phyloP scores from a whole-genome alignment of 805 yeast species.

The Lipomyces oligophaga region DNA sequence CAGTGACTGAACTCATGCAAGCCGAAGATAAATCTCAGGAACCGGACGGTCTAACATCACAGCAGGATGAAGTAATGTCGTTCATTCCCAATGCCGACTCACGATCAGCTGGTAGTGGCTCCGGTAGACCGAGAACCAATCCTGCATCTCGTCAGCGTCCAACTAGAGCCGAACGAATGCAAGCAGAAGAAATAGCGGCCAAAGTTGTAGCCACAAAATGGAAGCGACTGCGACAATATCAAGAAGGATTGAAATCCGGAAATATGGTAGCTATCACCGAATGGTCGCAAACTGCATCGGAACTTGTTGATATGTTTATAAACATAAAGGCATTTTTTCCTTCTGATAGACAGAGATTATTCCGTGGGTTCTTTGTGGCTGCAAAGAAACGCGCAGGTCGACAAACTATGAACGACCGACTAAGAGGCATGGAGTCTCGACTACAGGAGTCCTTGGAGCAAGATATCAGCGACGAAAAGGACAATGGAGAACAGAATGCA shows the following conservation, averaged over 20 bases:
- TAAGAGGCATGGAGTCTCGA: conserved; percentile 56
- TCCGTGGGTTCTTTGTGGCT: conserved; percentile 59
- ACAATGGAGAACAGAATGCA: conserved; percentile 40
- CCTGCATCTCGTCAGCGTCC: conserved; percentile 1
- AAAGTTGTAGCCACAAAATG: conserved; percentile 17
- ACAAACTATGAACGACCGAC: conserved; percentile 66
- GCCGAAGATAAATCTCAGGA: background rate
- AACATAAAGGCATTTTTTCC: conserved; percentile 76
- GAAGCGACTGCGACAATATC: conserved; percentile 17
- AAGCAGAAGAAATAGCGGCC: conserved; percentile 23
- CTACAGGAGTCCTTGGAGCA: conserved; percentile 47
- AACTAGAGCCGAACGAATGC: conserved; percentile 16
- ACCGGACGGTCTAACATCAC: background rate
- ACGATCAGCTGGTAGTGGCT: background rate
- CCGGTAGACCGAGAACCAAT: conserved; percentile 8
- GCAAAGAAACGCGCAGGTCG: conserved; percentile 50
- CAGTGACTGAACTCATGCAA: background rate
- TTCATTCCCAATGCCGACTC: conserved; percentile 22
- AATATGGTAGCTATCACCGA: conserved; percentile 62
- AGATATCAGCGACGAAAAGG: conserved; percentile 44
- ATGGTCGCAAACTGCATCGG: conserved; percentile 83
- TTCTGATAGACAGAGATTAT: conserved; percentile 63
- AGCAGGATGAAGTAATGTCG: conserved; percentile 8
- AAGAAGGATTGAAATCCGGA: conserved; percentile 16
- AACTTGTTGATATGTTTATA: conserved; percentile 76